Evolutionary conservation across 1,284 basidiomycete species (phyloP), one percentile per base, ranked within the genome.

Genomic region (Ceratobasidium sp.): DNA sequence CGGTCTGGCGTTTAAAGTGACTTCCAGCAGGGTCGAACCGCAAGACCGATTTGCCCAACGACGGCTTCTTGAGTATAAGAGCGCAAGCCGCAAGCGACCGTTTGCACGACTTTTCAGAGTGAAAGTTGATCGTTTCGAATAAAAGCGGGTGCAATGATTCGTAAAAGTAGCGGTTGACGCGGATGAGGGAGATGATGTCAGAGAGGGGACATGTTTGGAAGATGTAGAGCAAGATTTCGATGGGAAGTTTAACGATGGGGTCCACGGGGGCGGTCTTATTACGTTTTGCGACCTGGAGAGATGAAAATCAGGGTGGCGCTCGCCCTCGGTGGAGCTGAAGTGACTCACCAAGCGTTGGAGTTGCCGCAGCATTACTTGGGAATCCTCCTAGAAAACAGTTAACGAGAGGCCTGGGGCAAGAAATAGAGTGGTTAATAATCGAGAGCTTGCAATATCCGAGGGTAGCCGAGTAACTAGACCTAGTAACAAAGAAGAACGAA

Each of bases 61-160:
- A n/a, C 16, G 73, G 73, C 16, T 75, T 75, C 20, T 41, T 30
- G 7, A 75, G 23, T 38, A 75, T 75, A 12, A 75, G 48, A 12
- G 18, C 54, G 38, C 73, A 75, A 5, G 73, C 73, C n/a, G 73
- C 73, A 44, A 66, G 33, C 14, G 60, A 52, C 10, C 73, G 60
- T 66, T 75, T 75, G 33, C 59, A 57, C 7, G 73, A 65, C 41
- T 75, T 75, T 48, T 75, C 73, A 14, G 60, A 62, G 46, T 75
- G 73, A 48, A 65, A 75, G 73, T 75, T 75, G 73, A 75, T 60
- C n/a, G 73, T 75, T 33, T 75, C 73, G 73, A 75, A 75, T 7
- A 75, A 48, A 35, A 75, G 73, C 14, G 73, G 73, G 33, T 75
- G 73, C 6, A 75, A 60, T 41, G 46, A 38, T 35, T 64, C 62